Conservation (phyloP, 208 protist species). For the Leishmania guyanensis region DNA sequence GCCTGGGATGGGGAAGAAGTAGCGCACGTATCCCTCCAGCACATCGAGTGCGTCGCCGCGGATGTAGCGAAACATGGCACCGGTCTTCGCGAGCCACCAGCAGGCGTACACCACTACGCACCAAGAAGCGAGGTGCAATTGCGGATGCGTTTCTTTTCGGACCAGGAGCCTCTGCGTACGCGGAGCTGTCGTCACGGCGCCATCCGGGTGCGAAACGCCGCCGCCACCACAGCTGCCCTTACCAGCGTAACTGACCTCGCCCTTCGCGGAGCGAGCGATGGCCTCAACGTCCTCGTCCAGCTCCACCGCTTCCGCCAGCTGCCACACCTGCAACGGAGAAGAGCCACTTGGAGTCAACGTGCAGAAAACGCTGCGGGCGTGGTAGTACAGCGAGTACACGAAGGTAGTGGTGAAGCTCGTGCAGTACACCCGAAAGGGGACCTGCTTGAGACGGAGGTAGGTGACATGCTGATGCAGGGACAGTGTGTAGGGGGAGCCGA, state of each 20-base stretch:
- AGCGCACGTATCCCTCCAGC: slow-evolving; percentile 74
- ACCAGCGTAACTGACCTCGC: slow-evolving; percentile 18
- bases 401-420: slow-evolving; percentile 70
- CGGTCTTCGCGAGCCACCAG: slow-evolving; percentile 84
- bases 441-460: slow-evolving; percentile 81
- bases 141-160: slow-evolving; percentile 65
- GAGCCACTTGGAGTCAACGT: slow-evolving; percentile 52
- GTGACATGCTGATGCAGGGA: slow-evolving; percentile 77
- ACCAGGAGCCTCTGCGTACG: slow-evolving; percentile 48
- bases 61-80: slow-evolving; percentile 81
- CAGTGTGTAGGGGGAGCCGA: slow-evolving; percentile 81
- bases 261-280: slow-evolving; percentile 7
- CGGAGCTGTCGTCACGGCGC: background rate
- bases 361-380: slow-evolving; percentile 67
- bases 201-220: background rate
- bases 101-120: slow-evolving; percentile 69
- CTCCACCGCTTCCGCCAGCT: slow-evolving; percentile 71
- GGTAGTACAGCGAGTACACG: slow-evolving; percentile 67
- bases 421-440: slow-evolving; percentile 88
- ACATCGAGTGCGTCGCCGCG: slow-evolving; percentile 54
- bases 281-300: slow-evolving; percentile 39
- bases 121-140: slow-evolving; percentile 73
- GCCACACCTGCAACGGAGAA: slow-evolving; percentile 72
- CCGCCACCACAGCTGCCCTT: background rate
- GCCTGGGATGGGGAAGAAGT: slow-evolving; percentile 65